Conservation (phyloP, 257 asterid genomes). For the Nicotiana attenuata region DNA sequence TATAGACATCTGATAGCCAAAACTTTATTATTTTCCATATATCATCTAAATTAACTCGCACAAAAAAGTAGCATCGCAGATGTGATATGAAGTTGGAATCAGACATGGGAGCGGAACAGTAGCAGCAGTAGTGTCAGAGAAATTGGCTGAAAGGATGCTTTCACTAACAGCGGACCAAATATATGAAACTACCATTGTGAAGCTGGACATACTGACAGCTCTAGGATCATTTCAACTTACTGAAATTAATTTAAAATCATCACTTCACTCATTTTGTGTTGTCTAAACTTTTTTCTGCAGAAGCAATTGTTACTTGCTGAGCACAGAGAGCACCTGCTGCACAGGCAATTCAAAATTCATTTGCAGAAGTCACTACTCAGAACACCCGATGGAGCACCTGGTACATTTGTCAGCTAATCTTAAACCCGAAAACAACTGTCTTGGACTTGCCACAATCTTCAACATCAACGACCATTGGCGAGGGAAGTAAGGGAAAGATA, state of each 20-base stretch:
- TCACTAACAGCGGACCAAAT: neutral
- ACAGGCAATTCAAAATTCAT: neutral
- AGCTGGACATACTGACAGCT: too few relatives aligned
- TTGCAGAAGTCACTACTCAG: neutral
- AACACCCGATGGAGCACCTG: neutral
- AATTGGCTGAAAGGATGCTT: neutral
- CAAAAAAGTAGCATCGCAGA: too few relatives aligned
- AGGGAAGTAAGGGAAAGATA: neutral
- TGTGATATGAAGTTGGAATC: neutral
- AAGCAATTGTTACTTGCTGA: too few relatives aligned
- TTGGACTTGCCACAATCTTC: neutral
- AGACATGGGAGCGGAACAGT: neutral
- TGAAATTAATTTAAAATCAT: too few relatives aligned
- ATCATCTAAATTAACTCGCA: neutral
- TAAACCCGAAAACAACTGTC: neutral
- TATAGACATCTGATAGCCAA: neutral
- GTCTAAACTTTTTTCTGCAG: too few relatives aligned
- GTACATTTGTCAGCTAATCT: neutral
- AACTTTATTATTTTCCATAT: neutral
- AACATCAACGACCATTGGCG: neutral
- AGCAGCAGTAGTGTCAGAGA: neutral
- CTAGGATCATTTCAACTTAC: neutral
- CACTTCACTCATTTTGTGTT: too few relatives aligned
- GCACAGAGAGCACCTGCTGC: neutral
- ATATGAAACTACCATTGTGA: too few relatives aligned